Base-by-base conservation (phyloP, 2,329 filamentous ascomycete species). In the Neophaeococcomyces aloes region DNA sequence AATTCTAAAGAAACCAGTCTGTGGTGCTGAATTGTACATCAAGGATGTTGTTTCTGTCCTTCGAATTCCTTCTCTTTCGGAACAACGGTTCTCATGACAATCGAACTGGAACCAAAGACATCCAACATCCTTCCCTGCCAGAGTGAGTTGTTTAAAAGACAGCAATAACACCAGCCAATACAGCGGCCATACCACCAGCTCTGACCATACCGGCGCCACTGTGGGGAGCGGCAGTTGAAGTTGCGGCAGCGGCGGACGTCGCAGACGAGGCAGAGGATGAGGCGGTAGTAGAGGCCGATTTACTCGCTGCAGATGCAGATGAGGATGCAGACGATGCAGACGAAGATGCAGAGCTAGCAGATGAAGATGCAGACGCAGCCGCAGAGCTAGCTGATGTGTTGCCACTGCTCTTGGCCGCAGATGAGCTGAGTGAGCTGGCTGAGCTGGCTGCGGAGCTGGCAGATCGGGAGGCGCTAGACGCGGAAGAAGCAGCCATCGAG, bases 131-230 rank as follows among this genome's bases (percentile, higher is more conserved):
- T 36, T 7, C 25, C 25, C 11, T 23, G 10, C 35, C 14, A n/a
- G 4, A 38, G 10, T 23, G 6, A 40, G 15, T 18, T 19, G 29
- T 50, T 58, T 63, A 66, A 49, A 65, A 37, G 41, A 65, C 44
- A 25, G 58, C 61, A 41, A 61, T 46, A 21, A 54, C 56, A 47
- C 57, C 64, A 32, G 61, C 52, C 17, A 60, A 58, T 38, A 61
- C 42, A 34, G 60, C 63, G 42, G 64, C 36, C 53, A 65, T 49
- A 36, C 59, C 56, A 36, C 58, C 58, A 33, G 21, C 39, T 17
- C 63, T 62, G 17, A 62, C 59, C 30, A 58, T 58, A 53, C 61
- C 56, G 33, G 48, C 42, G 27, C 30, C 42, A 19, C 57, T n/a
- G n/a, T n/a, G n/a, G n/a, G n/a, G n/a, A n/a, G n/a, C n/a, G n/a